A percentile compares a stretch with the other conserved stretches of the same genome.
Evolutionary conservation across 2,329 filamentous ascomycete species (phyloP).

Genomic region (Penicillium sp.): DNA sequence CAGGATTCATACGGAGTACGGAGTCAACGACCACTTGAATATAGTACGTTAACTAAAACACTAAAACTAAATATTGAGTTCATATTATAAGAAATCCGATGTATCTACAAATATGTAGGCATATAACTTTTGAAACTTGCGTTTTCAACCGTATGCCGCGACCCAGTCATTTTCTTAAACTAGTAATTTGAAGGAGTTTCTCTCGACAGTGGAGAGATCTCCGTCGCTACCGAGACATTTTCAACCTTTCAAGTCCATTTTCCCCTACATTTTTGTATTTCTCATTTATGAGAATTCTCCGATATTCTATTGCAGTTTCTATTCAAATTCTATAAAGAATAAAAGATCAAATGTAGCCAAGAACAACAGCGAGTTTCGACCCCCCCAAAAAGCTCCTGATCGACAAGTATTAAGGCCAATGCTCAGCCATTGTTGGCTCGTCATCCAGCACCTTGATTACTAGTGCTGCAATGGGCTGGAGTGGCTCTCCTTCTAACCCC

Average conservation of each 20-base stretch:
- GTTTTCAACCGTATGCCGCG: slow-evolving; percentile 21
- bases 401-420: slow-evolving; percentile 18
- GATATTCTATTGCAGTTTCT: neutral
- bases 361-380: neutral
- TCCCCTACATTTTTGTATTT: neutral
- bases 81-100: neutral
- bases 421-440: slow-evolving; percentile 17
- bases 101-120: neutral
- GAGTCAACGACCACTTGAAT: too few relatives aligned
- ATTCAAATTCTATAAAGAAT: neutral
- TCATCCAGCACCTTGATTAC: slow-evolving; percentile 16
- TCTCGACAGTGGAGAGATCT: slow-evolving; percentile 15
- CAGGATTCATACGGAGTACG: too few relatives aligned
- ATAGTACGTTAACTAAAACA: too few relatives aligned
- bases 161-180: slow-evolving; percentile 28
- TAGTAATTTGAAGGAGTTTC: slow-evolving; percentile 21
- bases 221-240: slow-evolving; percentile 1
- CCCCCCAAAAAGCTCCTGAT: slow-evolving; percentile 16
- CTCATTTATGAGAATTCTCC: neutral
- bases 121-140: slow-evolving; percentile 12
- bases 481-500: slow-evolving; percentile 15
- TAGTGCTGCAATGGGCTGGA: slow-evolving; percentile 16
- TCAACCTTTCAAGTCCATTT: neutral
- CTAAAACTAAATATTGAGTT: too few relatives aligned
- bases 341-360: neutral